Percentiles rank a stretch among this genome's conserved stretches.
phyloP scores from a whole-genome alignment of 2,329 filamentous ascomycete species.

The Chrysosporium queenslandicum region DNA sequence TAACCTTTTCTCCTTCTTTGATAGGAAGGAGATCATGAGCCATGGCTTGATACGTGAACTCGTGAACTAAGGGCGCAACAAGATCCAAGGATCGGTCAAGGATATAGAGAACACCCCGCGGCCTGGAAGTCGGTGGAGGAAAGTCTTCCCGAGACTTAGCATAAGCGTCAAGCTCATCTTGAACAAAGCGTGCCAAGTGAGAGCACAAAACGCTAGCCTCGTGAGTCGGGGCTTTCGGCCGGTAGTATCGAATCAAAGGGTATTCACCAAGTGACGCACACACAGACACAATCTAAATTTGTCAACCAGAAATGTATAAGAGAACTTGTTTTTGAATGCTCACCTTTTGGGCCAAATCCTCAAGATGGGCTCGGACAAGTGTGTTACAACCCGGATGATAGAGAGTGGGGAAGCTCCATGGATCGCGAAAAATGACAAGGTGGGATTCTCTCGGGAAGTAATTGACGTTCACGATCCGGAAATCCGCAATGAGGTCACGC shows the following conservation, averaged over 20 bases:
- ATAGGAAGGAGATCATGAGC: constrained; percentile 86
- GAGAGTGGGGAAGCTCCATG: constrained; percentile 87
- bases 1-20: constrained; percentile 77
- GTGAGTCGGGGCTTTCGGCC: constrained; percentile 62
- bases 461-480: constrained; percentile 74
- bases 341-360: constrained; percentile 79
- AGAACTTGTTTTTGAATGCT: neutral
- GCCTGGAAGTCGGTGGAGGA: constrained; percentile 61
- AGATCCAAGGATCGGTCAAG: constrained; percentile 91
- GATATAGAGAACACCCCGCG: constrained; percentile 72
- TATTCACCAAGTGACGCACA: constrained; percentile 92
- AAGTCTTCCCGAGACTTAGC: constrained; percentile 76
- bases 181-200: constrained; percentile 81
- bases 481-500: constrained; percentile 65
- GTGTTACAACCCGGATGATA: constrained; percentile 86
- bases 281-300: constrained; percentile 61
- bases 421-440: constrained; percentile 81
- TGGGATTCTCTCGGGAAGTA: constrained; percentile 87
- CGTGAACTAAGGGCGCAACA: constrained; percentile 76
- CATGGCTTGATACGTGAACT: constrained; percentile 99
- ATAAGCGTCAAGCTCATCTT: constrained; percentile 83
- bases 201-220: constrained; percentile 80
- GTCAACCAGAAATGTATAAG: constrained; percentile 15
- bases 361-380: constrained; percentile 72
- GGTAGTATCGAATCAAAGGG: constrained; percentile 84